Conservation (phyloP, 2,329 filamentous ascomycete species). For the Fusarium agapanthi region DNA sequence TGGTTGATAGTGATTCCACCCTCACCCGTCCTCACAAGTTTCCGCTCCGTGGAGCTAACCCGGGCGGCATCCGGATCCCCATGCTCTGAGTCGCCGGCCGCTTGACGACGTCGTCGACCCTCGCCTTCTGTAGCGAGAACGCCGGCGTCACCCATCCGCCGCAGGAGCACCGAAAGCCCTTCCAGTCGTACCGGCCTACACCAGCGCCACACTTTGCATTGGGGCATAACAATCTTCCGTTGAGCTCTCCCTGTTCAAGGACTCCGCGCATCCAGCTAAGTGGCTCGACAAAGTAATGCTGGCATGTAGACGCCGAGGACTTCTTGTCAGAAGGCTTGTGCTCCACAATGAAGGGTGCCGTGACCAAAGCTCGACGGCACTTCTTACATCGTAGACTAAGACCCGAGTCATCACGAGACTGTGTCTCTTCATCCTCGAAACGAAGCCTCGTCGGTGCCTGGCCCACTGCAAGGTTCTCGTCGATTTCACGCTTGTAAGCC, state of each 20-base stretch:
- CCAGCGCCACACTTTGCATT: slow-evolving; percentile 79
- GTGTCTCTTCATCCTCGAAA: slow-evolving; percentile 78
- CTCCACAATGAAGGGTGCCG: slow-evolving; percentile 68
- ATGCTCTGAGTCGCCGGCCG: slow-evolving; percentile 43
- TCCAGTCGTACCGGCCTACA: slow-evolving; percentile 95
- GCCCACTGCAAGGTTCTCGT: slow-evolving; percentile 71
- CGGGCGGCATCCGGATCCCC: slow-evolving; percentile 66
- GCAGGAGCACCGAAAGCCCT: slow-evolving; percentile 92
- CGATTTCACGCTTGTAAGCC: slow-evolving; percentile 64
- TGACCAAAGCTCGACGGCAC: slow-evolving; percentile 75
- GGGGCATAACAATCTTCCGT: slow-evolving; percentile 86
- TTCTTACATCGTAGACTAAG: slow-evolving; percentile 80
- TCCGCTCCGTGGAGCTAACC: slow-evolving; percentile 46
- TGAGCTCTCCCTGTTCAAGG: slow-evolving; percentile 81
- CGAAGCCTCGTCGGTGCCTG: slow-evolving; percentile 84
- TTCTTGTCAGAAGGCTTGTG: slow-evolving; percentile 58
- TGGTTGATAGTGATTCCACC: background rate
- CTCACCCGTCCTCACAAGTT: slow-evolving; percentile 43
- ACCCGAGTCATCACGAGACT: slow-evolving; percentile 45
- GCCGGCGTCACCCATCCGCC: slow-evolving; percentile 90
- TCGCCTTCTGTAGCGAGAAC: slow-evolving; percentile 83
- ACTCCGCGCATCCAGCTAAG: slow-evolving; percentile 92
- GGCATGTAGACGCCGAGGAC: slow-evolving; percentile 60
- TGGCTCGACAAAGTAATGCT: slow-evolving; percentile 90
- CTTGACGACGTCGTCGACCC: slow-evolving; percentile 73